phyloP scores from a whole-genome alignment of 208 protist species.

The Trypanosoma avium region DNA sequence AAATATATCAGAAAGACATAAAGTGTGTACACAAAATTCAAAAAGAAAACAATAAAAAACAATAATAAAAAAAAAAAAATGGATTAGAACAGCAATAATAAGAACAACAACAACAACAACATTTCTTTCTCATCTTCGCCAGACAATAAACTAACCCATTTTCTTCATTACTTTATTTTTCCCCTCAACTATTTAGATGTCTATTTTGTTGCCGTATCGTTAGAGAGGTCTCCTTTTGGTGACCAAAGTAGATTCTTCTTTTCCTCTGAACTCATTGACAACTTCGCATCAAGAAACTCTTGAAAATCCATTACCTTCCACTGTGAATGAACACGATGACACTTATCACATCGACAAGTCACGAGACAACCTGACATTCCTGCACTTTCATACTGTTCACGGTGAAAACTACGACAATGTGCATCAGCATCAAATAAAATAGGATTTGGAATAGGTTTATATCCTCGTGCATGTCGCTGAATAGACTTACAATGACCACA shows the following conservation, averaged over 20 bases:
- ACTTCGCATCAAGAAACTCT: constrained; percentile 69
- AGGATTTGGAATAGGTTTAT: constrained; percentile 82
- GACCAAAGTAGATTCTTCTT: constrained; percentile 25
- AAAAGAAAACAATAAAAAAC: no score
- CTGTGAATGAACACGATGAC: constrained; percentile 64
- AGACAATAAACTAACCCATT: no score
- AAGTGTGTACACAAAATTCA: no score
- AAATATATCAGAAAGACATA: no score
- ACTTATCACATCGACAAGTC: constrained; percentile 64
- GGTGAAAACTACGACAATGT: constrained; percentile 78
- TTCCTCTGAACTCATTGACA: constrained; percentile 48
- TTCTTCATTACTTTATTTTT: background rate
- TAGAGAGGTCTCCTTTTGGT: background rate
- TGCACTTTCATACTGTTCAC: constrained; percentile 64
- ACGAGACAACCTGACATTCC: constrained; percentile 60
- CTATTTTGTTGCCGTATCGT: background rate
- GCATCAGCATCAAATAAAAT: constrained; percentile 86
- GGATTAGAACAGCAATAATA: no score
- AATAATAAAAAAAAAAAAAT: no score
- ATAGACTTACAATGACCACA: constrained; percentile 69
- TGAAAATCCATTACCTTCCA: constrained; percentile 77
- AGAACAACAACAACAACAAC: no score
- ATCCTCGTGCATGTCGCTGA: constrained; percentile 71
- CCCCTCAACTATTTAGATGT: background rate
- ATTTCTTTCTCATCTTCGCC: no score